Percentiles rank a stretch among this genome's conserved stretches.
phyloP scores from a whole-genome alignment of 441 rosid species.

The Brassica balearica region DNA sequence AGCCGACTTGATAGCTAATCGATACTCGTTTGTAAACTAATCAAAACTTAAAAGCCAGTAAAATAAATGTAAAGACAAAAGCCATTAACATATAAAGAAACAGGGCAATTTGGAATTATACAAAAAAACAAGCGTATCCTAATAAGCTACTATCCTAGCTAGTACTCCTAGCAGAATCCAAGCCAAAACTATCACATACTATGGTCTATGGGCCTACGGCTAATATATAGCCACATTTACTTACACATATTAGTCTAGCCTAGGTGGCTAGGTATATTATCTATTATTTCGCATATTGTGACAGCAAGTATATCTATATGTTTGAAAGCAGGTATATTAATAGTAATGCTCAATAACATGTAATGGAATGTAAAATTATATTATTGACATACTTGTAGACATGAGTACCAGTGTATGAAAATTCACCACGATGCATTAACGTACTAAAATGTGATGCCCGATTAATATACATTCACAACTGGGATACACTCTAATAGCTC shows the following conservation, averaged over 20 bases:
- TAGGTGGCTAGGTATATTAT: neutral
- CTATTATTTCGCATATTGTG: neutral
- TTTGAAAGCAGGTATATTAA: neutral
- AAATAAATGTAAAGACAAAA: neutral
- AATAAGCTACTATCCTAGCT: conserved; percentile 7
- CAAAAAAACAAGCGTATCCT: neutral
- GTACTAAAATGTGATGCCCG: conserved; percentile 6
- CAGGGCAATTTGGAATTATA: neutral
- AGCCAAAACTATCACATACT: neutral
- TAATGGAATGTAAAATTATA: neutral
- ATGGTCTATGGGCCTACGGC: neutral
- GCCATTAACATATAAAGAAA: neutral
- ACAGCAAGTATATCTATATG: neutral
- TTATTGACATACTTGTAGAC: neutral
- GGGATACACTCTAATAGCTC: neutral
- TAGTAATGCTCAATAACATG: neutral
- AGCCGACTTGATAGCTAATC: neutral
- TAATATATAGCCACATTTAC: neutral
- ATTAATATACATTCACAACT: conserved; percentile 7
- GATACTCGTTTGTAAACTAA: neutral
- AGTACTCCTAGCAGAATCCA: conserved; percentile 17
- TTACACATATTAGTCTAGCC: neutral
- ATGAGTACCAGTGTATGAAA: conserved; percentile 7
- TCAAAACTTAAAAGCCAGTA: neutral
- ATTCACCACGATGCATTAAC: conserved; percentile 31